phyloP scores from a whole-genome alignment of 2,329 filamentous ascomycete genomes.

The Fusarium avenaceum region DNA sequence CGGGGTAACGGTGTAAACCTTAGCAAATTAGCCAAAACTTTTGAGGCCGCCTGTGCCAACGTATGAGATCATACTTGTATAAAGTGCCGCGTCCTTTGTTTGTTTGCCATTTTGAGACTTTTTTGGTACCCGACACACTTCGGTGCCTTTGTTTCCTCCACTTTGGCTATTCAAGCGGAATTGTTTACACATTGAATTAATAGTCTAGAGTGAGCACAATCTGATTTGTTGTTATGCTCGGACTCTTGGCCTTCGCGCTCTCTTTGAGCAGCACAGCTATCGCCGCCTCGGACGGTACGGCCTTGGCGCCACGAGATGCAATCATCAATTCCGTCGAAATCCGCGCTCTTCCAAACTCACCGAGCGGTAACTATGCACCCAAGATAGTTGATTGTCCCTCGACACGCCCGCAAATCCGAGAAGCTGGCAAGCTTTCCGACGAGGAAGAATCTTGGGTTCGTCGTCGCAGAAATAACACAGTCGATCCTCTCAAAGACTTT shows the following conservation, averaged over 20 bases:
- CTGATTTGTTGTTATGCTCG: neutral
- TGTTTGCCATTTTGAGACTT: neutral
- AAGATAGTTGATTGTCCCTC: slow-evolving; percentile 76
- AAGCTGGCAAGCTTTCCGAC: slow-evolving; percentile 69
- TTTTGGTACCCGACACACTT: neutral
- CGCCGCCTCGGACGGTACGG: slow-evolving; percentile 13
- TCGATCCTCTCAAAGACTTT: slow-evolving; percentile 79
- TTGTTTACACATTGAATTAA: too few species aligned
- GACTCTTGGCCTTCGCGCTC: slow-evolving; percentile 1
- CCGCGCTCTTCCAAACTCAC: slow-evolving; percentile 24
- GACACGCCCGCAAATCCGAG: slow-evolving; percentile 76
- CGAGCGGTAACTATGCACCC: slow-evolving; percentile 72
- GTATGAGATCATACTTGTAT: neutral
- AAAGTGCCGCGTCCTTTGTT: neutral
- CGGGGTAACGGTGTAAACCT: too few species aligned
- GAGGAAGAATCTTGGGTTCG: slow-evolving; percentile 82
- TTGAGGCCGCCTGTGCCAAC: neutral
- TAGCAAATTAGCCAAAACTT: neutral
- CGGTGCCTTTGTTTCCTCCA: neutral
- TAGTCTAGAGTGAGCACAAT: too few species aligned
- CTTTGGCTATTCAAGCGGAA: too few species aligned
- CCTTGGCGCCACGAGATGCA: neutral
- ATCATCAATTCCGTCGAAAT: slow-evolving; percentile 1
- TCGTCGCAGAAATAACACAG: slow-evolving; percentile 77
- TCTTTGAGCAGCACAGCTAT: slow-evolving; percentile 4